phyloP scores from a whole-genome alignment of 2,329 filamentous ascomycete species.

The Pseudogymnoascus sp. region DNA sequence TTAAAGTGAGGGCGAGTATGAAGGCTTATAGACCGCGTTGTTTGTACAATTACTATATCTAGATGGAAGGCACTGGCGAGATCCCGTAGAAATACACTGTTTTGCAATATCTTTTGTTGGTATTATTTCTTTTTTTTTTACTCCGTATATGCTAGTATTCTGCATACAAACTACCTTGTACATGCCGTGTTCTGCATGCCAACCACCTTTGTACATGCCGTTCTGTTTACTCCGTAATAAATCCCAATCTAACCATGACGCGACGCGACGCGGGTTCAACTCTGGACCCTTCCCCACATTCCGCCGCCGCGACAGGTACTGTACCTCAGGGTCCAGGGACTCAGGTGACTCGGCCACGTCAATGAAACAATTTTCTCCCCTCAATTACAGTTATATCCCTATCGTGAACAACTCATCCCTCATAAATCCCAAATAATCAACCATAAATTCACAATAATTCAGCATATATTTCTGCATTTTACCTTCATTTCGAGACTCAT shows the following conservation, averaged over 20 bases:
- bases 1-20: constrained; percentile 11
- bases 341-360: constrained; percentile 1
- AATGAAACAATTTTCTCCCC: neutral
- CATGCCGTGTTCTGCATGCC: neutral
- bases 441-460: neutral
- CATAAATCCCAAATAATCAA: neutral
- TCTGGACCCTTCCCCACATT: neutral
- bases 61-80: neutral
- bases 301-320: neutral
- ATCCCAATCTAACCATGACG: constrained; percentile 7
- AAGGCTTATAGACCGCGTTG: constrained; percentile 22
- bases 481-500: constrained; percentile 8
- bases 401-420: neutral
- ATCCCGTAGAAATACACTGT: neutral
- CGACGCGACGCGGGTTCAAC: constrained; percentile 2
- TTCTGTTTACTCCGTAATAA: neutral
- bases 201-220: neutral
- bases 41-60: constrained; percentile 7
- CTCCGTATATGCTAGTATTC: no score
- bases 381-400: neutral
- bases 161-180: neutral
- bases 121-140: no score
- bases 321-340: constrained; percentile 5
- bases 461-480: neutral
- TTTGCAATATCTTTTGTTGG: neutral